These are phyloP conservation scores for Cardamine chenopodiifolia DNA, from an alignment of 345 rosid species.

Conservation along the genomic window DNA sequence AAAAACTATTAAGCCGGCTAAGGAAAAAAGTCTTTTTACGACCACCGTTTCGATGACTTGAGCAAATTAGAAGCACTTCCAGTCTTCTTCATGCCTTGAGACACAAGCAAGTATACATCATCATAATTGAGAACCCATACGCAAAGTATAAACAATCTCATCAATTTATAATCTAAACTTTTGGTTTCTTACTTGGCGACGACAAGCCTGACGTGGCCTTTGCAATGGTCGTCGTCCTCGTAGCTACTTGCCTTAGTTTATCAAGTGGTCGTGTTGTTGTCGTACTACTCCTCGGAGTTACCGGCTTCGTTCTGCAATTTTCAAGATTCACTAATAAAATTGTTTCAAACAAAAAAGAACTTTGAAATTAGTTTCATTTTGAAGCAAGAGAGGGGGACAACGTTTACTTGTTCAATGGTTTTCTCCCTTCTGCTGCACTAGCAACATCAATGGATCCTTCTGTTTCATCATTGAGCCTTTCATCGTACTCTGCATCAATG, in stretches of 20 bases:
- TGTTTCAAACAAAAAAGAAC: not conserved
- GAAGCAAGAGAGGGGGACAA: not conserved
- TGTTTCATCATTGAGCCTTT: conserved; percentile 11
- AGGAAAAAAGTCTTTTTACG: conserved; percentile 6
- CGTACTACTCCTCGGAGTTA: conserved; percentile 35
- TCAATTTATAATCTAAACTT: not conserved
- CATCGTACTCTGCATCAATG: conserved; percentile 25
- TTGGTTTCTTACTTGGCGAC: conserved; percentile 35
- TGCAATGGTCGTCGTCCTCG: conserved; percentile 21
- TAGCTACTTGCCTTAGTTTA: conserved; percentile 39
- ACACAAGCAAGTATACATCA: conserved; percentile 3
- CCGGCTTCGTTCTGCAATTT: conserved; percentile 32
- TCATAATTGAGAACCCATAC: not conserved
- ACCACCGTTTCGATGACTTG: conserved; percentile 40
- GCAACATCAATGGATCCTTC: conserved; percentile 24
- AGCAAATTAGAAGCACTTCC: conserved; percentile 41
- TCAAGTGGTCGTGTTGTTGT: conserved; percentile 40
- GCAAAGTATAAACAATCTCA: not conserved
- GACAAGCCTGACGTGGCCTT: conserved; percentile 33
- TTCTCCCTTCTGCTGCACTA: conserved; percentile 36
- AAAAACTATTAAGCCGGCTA: not conserved
- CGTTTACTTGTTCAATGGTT: conserved; percentile 35
- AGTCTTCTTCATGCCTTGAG: conserved; percentile 41
- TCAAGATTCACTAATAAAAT: not conserved
- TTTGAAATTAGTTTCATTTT: not conserved